phyloP scores from a whole-genome alignment of 192 early-diverging fungal genomes.

The Physocladia obscura region DNA sequence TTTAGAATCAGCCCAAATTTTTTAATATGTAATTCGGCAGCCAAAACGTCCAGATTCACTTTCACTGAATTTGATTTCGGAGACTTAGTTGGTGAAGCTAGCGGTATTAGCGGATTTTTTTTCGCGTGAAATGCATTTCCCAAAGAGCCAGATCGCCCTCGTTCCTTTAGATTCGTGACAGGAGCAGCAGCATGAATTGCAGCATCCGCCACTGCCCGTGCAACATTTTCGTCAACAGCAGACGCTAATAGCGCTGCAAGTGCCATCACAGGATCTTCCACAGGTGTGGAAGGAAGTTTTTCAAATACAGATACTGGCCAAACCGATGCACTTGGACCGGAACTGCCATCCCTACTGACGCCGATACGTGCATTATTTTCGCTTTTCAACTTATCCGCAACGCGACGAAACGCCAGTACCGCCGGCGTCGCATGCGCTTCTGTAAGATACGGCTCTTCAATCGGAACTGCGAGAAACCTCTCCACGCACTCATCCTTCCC shows the following conservation, averaged over 20 bases:
- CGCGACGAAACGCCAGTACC: constrained; percentile 47
- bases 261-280: constrained; percentile 89
- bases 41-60: neutral
- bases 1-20: constrained; percentile 88
- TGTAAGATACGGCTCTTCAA: constrained; percentile 78
- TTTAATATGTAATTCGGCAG: constrained; percentile 72
- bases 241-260: constrained; percentile 85
- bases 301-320: constrained; percentile 31
- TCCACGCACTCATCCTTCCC: constrained; percentile 89
- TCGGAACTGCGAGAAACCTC: constrained; percentile 80
- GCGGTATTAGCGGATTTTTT: constrained; percentile 69
- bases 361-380: neutral
- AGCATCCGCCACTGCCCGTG: constrained; percentile 81
- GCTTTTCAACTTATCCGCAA: neutral
- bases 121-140: constrained; percentile 65
- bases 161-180: neutral
- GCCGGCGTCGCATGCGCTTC: constrained; percentile 51
- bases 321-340: neutral
- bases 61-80: no score
- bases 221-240: constrained; percentile 83
- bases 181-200: constrained; percentile 60
- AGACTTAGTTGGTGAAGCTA: no score
- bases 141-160: neutral
- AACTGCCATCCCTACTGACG: neutral
- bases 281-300: constrained; percentile 40